phyloP scores from a whole-genome alignment of 164 flowering plant genomes.

The Piper betle region DNA sequence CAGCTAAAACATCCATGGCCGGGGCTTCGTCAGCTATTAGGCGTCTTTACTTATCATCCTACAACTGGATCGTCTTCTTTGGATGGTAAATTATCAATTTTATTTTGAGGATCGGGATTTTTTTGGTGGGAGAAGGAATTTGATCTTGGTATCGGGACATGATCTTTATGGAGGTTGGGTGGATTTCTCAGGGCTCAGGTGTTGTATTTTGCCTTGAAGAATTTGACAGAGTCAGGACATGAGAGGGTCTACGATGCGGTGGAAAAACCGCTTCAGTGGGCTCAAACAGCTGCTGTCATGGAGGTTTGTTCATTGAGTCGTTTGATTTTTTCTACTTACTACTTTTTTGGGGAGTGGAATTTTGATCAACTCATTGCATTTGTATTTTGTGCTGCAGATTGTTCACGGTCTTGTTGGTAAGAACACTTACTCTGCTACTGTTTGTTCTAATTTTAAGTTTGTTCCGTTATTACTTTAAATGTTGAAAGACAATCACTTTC shows the following conservation, averaged over 20 bases:
- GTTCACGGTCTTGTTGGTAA: too few species aligned
- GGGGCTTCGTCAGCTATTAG: conserved; percentile 32
- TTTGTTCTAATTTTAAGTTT: too few species aligned
- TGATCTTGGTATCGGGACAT: too few species aligned
- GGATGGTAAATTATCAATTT: conserved; percentile 41
- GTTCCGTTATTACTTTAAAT: too few species aligned
- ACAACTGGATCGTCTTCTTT: conserved; percentile 65
- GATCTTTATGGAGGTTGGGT: background rate
- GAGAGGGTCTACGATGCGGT: conserved; percentile 73
- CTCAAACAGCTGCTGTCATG: conserved; percentile 89
- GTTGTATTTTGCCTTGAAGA: conserved; percentile 50
- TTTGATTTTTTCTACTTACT: background rate
- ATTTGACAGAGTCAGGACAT: conserved; percentile 55
- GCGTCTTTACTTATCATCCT: conserved; percentile 55
- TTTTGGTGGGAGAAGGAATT: background rate
- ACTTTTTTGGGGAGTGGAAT: background rate
- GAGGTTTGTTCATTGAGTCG: conserved; percentile 30
- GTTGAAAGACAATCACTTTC: too few species aligned
- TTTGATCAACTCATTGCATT: too few species aligned
- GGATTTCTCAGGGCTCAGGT: conserved; percentile 58
- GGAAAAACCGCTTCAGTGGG: conserved; percentile 61
- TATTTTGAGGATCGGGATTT: background rate
- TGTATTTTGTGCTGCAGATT: too few species aligned
- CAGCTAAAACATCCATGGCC: conserved; percentile 28
- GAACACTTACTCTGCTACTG: too few species aligned